Percentiles rank a stretch among this genome's conserved stretches.
These are phyloP conservation scores for Arabidopsis hybrid DNA, from an alignment of 441 rosid species.

Conservation along the genomic window DNA sequence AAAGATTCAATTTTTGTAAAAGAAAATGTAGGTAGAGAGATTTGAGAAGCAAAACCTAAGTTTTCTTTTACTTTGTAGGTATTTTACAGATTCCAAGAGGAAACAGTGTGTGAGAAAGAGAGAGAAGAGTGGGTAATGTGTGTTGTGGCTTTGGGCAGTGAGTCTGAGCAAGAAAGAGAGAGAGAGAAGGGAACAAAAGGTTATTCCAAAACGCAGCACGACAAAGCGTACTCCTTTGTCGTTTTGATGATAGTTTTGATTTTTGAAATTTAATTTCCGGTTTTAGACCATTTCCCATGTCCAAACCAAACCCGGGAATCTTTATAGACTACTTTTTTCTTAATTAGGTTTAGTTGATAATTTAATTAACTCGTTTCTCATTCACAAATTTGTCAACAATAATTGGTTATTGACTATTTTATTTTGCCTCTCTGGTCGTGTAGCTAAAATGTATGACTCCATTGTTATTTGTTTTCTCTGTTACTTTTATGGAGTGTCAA, in stretches of 20 bases:
- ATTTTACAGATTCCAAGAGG: conserved; percentile 36
- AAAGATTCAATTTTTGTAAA: conserved; percentile 14
- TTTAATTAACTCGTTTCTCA: background rate
- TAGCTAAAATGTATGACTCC: conserved; percentile 7
- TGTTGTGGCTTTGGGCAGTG: conserved; percentile 48
- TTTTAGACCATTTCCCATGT: conserved; percentile 22
- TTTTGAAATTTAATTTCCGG: conserved; percentile 29
- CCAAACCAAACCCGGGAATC: conserved; percentile 29
- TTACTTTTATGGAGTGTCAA: background rate
- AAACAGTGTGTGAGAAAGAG: conserved; percentile 26
- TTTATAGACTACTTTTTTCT: background rate
- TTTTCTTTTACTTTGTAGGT: background rate
- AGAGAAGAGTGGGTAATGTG: conserved; percentile 33
- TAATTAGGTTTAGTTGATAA: background rate
- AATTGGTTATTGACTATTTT: conserved; percentile 1
- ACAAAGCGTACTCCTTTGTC: conserved; percentile 49
- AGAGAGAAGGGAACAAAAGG: conserved; percentile 36
- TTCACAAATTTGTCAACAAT: conserved; percentile 8
- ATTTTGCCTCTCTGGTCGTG: conserved; percentile 1
- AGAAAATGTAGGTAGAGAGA: conserved; percentile 33
- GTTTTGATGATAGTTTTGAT: conserved; percentile 34
- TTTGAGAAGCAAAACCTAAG: conserved; percentile 31
- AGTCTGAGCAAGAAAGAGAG: conserved; percentile 27
- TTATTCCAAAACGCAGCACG: conserved; percentile 50
- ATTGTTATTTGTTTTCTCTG: background rate